Conservation (phyloP, 129 eudicot genomes). For the Gnaphalium uliginosum region DNA sequence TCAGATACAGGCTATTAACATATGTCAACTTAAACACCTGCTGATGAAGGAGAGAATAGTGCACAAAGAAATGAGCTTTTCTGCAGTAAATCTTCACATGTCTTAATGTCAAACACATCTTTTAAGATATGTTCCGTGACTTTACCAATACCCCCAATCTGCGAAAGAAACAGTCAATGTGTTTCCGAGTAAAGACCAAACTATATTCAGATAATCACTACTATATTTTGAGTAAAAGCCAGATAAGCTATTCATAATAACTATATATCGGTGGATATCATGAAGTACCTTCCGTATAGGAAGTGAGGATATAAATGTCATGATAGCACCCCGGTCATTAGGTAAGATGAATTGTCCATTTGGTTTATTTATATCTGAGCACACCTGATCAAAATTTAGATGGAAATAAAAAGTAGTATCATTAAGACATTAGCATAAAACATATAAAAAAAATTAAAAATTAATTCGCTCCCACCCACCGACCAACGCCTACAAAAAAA, state of each 20-base stretch:
- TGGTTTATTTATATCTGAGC: slow-evolving; percentile 95
- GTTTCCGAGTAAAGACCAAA: slow-evolving; percentile 7
- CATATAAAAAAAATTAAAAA: neutral
- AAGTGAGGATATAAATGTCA: slow-evolving; percentile 91
- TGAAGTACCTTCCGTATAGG: slow-evolving; percentile 83
- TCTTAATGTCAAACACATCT: slow-evolving; percentile 72
- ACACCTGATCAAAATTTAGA: slow-evolving; percentile 52
- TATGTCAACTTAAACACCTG: slow-evolving; percentile 52
- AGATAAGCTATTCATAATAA: slow-evolving; percentile 9
- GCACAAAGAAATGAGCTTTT: slow-evolving; percentile 76
- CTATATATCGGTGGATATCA: neutral
- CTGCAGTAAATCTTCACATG: slow-evolving; percentile 84
- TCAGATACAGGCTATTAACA: neutral
- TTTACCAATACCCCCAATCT: slow-evolving; percentile 98
- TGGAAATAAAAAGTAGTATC: slow-evolving; percentile 1
- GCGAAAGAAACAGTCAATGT: slow-evolving; percentile 29
- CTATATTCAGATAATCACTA: neutral
- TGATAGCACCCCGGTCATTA: slow-evolving; percentile 68
- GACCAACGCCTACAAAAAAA: neutral
- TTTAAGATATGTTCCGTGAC: slow-evolving; percentile 82
- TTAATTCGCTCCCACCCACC: neutral
- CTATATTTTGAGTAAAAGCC: slow-evolving; percentile 15
- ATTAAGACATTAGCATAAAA: slow-evolving; percentile 5
- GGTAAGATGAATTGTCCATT: slow-evolving; percentile 90
- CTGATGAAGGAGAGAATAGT: slow-evolving; percentile 77